These are phyloP conservation scores for Backusella westeae DNA, from an alignment of 192 early-diverging fungal genomes.

Conservation along the genomic window DNA sequence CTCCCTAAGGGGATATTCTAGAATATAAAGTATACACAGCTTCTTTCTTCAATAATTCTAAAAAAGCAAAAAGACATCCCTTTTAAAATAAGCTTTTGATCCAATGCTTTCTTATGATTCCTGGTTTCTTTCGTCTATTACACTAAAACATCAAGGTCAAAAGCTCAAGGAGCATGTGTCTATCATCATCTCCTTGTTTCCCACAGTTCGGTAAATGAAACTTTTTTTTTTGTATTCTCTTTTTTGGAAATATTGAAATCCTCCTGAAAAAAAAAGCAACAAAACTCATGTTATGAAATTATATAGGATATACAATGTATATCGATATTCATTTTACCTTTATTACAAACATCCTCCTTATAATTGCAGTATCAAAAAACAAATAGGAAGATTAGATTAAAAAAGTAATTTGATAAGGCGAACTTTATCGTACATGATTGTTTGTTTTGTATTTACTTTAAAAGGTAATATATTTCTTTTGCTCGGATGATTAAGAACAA, in stretches of 20 bases:
- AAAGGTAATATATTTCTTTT: conserved; percentile 1
- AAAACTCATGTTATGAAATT: neutral
- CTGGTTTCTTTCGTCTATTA: neutral
- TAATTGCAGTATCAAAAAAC: neutral
- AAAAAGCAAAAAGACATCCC: neutral
- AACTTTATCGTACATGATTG: neutral
- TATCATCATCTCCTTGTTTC: neutral
- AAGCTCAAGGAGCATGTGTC: neutral
- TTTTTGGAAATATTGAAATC: neutral
- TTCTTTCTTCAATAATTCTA: neutral
- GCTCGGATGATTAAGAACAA: neutral
- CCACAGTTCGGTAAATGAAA: neutral
- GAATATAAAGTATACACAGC: neutral
- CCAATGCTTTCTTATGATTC: neutral
- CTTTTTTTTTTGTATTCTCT: neutral
- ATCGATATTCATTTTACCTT: neutral
- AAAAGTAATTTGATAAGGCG: neutral
- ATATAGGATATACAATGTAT: neutral
- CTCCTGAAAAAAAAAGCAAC: neutral
- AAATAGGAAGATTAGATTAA: neutral
- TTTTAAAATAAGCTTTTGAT: no score
- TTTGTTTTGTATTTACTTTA: neutral
- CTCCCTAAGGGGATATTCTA: neutral
- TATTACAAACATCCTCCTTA: neutral
- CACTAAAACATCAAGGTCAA: neutral